These are phyloP conservation scores for Kwoniella mangroviensis DNA, from an alignment of 768 basidiomycete genomes.

Conservation along the genomic window DNA sequence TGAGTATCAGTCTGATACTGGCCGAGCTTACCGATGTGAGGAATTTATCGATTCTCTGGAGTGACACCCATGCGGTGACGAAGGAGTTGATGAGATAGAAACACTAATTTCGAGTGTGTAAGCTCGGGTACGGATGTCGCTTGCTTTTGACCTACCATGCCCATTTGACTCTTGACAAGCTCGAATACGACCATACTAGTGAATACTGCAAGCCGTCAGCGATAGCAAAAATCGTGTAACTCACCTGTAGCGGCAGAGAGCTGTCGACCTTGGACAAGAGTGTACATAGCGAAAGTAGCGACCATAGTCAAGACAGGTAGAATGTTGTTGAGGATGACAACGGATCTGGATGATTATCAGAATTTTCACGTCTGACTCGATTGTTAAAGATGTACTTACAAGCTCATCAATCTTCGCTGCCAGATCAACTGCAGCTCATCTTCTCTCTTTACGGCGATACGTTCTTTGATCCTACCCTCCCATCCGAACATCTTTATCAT, in stretches of 20 bases:
- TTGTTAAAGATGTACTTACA: conserved; percentile 58
- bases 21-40: conserved; percentile 60
- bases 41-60: conserved; percentile 66
- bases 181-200: conserved; percentile 69
- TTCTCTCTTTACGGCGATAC: conserved; percentile 66
- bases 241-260: conserved; percentile 57
- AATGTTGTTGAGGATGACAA: conserved; percentile 61
- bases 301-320: conserved; percentile 72
- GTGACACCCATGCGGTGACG: conserved; percentile 66
- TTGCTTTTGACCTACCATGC: conserved; percentile 33
- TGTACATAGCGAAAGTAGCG: conserved; percentile 67
- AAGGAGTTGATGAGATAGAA: conserved; percentile 45
- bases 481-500: conserved; percentile 74
- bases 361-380: background rate
- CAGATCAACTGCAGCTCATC: conserved; percentile 67
- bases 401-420: conserved; percentile 63
- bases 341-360: conserved; percentile 16
- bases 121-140: background rate
- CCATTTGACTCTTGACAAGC: conserved; percentile 63
- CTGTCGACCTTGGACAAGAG: conserved; percentile 58
- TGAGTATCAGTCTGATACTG: conserved; percentile 56
- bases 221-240: background rate
- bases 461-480: conserved; percentile 63
- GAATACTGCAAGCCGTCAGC: conserved; percentile 58
- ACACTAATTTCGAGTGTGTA: conserved; percentile 22